Base-by-base conservation (phyloP, 306 rosid genomes). In the Heteromeles arbutifolia region DNA sequence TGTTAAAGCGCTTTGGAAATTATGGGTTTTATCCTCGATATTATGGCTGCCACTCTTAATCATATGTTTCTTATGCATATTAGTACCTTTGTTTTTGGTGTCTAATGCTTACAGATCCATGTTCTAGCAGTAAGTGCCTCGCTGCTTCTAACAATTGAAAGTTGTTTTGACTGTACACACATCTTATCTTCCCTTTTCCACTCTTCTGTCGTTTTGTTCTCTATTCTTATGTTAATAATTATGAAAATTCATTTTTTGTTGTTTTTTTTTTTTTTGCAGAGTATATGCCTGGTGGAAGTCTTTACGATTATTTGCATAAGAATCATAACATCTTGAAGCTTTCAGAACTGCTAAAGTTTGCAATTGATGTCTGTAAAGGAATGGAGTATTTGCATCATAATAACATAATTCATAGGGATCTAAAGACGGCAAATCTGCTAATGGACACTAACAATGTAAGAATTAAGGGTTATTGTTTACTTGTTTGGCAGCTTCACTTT, bases 221-320 rank as follows among this genome's bases (percentile, higher is more conserved):
- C 65, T 48, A 14, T 50, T 63, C 56, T 26, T 63, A 44, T 64
- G 32, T 3, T 10, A 56, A 18, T 74, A 25, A 18, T 39, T 32
- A 14, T 31, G 21, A 75, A 67, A 67, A 68, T 53, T 37, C 24
- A 11, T 67, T 75, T 68, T 22, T 37, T 34, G 58, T 53, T n/a
- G n/a, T 75, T 25, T 70, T 78, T 31, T 83, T 12, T 12, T 1
- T 83, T 26, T 19, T 56, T 84, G 86, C 93, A 96, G 99, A 96
- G 89, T 96, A 90, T 80, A 96, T 96, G 99, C 93, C 96, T 41
- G 94, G 98, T 71, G 99, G 99, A 85, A 96, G 96, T 85, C 88
- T 96, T 59, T 96, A 96, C 75, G 97, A 92, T 86, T 92, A 90
- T 87, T 81, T 96, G 92, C 99, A 96, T 86, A 96, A 90, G 89